Evolutionary conservation across 768 basidiomycete species (phyloP).

Genomic region (Naganishia vishniacii): DNA sequence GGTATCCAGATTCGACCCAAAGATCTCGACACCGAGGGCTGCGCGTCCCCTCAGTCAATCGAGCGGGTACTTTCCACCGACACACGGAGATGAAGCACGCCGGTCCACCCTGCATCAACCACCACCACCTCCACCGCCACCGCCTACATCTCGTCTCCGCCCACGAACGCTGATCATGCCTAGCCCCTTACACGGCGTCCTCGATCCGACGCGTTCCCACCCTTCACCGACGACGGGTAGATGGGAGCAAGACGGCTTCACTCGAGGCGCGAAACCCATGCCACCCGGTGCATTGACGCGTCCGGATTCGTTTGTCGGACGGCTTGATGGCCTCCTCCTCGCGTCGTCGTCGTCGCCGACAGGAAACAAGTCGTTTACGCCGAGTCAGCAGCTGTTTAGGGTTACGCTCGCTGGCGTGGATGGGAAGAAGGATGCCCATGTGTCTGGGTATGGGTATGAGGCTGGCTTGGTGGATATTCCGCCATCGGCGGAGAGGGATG

Average conservation of each 20-base stretch:
- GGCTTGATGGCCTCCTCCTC: slow-evolving; percentile 67
- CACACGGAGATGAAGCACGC: too few relatives aligned
- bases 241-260: slow-evolving; percentile 55
- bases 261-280: slow-evolving; percentile 66
- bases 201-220: slow-evolving; percentile 46
- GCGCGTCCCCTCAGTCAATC: background rate
- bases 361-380: slow-evolving; percentile 67
- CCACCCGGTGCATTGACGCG: slow-evolving; percentile 63
- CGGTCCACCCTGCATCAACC: background rate
- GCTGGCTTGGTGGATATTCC: background rate
- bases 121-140: background rate
- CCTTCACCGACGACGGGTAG: slow-evolving; percentile 55
- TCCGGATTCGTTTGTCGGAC: slow-evolving; percentile 52
- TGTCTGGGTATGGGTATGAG: slow-evolving; percentile 52
- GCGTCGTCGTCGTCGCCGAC: too few relatives aligned
- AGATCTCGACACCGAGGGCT: slow-evolving; percentile 52
- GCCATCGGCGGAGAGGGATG: slow-evolving; percentile 65
- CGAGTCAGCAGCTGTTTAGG: slow-evolving; percentile 80
- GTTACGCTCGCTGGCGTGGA: slow-evolving; percentile 64
- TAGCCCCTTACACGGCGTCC: slow-evolving; percentile 64
- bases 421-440: slow-evolving; percentile 62
- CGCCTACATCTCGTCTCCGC: slow-evolving; percentile 61
- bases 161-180: slow-evolving; percentile 96
- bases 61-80: slow-evolving; percentile 30
- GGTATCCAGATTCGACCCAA: slow-evolving; percentile 76